A percentile compares a stretch with the other conserved stretches of the same genome.
phyloP scores from a whole-genome alignment of 192 early-diverging fungal genomes.

The Geranomyces michiganensis region DNA sequence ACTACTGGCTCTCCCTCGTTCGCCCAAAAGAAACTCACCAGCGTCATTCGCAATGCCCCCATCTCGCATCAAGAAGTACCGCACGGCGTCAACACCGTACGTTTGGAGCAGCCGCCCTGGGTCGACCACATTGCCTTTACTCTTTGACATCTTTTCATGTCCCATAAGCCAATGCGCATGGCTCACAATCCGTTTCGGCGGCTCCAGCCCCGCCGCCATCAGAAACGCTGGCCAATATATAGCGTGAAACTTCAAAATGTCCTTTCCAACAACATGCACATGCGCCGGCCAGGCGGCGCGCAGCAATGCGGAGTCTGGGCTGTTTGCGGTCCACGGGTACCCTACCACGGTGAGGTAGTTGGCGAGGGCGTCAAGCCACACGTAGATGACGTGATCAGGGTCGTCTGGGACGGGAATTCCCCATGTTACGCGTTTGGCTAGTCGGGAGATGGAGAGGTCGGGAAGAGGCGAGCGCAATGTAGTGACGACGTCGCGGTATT shows the following conservation, averaged over 20 bases:
- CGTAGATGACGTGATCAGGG: constrained; percentile 87
- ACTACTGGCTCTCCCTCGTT: too few species aligned
- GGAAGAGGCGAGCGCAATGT: constrained; percentile 38
- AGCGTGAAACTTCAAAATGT: constrained; percentile 95
- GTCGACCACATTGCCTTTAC: constrained; percentile 88
- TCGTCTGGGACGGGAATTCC: constrained; percentile 92
- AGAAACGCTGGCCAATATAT: constrained; percentile 98
- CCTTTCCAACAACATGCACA: constrained; percentile 91
- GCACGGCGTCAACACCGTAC: constrained; percentile 85
- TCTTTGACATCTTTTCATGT: constrained; percentile 95
- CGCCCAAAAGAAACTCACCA: constrained; percentile 27
- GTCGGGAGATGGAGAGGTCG: constrained; percentile 88
- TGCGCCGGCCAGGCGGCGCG: constrained; percentile 67
- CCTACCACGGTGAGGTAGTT: constrained; percentile 89
- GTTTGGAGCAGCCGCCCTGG: constrained; percentile 69
- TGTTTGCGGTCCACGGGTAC: constrained; percentile 68
- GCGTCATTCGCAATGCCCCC: constrained; percentile 86
- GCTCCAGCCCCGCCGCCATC: constrained; percentile 79
- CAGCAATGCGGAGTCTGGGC: constrained; percentile 6
- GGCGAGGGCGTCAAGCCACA: constrained; percentile 95
- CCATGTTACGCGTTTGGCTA: constrained; percentile 78
- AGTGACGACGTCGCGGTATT: constrained; percentile 36
- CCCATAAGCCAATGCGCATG: constrained; percentile 95
- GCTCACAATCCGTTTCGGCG: constrained; percentile 80
- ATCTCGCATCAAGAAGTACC: constrained; percentile 90